Conservation (phyloP, 176 grass and related monocot genomes). For the Carex kokanica region DNA sequence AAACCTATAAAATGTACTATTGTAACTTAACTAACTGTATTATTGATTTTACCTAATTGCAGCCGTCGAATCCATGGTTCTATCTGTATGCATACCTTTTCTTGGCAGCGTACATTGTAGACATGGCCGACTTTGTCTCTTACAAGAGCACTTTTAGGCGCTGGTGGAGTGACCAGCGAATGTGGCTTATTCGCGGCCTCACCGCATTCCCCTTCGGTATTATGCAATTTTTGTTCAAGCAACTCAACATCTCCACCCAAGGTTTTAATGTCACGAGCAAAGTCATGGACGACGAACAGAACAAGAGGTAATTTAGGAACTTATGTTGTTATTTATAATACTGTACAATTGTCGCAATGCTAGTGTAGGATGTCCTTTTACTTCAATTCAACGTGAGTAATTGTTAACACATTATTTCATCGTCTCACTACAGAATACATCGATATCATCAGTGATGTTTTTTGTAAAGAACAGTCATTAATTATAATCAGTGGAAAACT, state of each 20-base stretch:
- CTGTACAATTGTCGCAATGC: not conserved
- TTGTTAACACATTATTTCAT: too few relatives aligned
- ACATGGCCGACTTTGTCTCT: constrained; percentile 30
- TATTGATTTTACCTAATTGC: not conserved
- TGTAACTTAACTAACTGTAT: not conserved
- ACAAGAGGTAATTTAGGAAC: not conserved
- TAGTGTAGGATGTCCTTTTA: too few relatives aligned
- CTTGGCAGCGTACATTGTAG: constrained; percentile 27
- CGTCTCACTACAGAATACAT: too few relatives aligned
- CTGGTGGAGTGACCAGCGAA: constrained; percentile 23
- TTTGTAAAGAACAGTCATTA: too few relatives aligned
- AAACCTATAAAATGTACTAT: too few relatives aligned
- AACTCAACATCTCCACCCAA: constrained; percentile 18
- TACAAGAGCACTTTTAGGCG: constrained; percentile 1
- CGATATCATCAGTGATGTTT: too few relatives aligned
- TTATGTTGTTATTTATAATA: not conserved
- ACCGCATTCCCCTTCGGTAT: constrained; percentile 9
- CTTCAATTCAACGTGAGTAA: too few relatives aligned
- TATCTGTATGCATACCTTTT: constrained; percentile 47
- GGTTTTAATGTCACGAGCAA: constrained; percentile 36
- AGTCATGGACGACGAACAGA: constrained; percentile 31
- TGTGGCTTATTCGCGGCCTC: constrained; percentile 21
- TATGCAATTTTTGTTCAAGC: constrained; percentile 1
- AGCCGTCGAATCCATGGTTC: constrained; percentile 40
- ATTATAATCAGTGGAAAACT: too few relatives aligned